Percentiles rank a stretch among this genome's conserved stretches.
Conservation (phyloP, 306 rosid species). For the Citrullus amarus region DNA sequence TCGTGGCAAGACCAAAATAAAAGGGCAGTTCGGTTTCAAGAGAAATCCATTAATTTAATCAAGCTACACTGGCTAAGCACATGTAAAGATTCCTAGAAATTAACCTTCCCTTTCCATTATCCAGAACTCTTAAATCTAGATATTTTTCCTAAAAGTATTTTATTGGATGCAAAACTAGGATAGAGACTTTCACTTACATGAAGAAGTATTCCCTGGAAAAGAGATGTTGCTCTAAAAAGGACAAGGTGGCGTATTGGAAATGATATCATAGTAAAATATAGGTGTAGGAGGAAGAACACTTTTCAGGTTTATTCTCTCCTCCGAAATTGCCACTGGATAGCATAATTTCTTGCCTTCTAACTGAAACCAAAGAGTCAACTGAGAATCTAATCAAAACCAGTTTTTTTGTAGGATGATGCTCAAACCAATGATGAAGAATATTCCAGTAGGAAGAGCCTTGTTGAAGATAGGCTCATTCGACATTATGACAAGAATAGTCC, state of each 20-base stretch:
- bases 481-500: neutral
- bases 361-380: neutral
- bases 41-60: neutral
- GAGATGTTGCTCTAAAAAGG: neutral
- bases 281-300: neutral
- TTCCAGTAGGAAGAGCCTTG: neutral
- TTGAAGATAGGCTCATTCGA: neutral
- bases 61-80: neutral
- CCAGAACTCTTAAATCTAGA: neutral
- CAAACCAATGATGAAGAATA: neutral
- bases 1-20: neutral
- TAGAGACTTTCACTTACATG: neutral
- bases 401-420: neutral
- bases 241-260: neutral
- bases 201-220: neutral
- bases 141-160: neutral
- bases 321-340: neutral
- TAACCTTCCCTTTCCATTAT: neutral
- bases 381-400: neutral
- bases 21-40: neutral
- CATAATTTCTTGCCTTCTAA: neutral
- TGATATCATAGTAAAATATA: neutral
- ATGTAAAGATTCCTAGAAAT: neutral
- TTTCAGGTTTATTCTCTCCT: neutral
- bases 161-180: neutral